These are phyloP conservation scores for Gossypium sturtianum DNA, from an alignment of 345 rosid species.

Conservation along the genomic window DNA sequence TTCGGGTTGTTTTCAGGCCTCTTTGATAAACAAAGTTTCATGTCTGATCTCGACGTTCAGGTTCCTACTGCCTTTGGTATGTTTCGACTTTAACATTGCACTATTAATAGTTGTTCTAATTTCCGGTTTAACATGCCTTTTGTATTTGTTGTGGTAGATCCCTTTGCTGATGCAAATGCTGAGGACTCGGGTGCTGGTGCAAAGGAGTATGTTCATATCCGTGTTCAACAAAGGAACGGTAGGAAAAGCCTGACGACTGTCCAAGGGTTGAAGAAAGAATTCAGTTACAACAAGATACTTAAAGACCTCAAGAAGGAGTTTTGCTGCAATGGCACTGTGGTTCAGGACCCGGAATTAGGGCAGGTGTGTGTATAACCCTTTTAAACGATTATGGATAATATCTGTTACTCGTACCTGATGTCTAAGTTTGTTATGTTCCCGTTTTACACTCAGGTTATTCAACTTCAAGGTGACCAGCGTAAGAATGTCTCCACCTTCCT, in stretches of 20 bases:
- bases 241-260: slow-evolving; percentile 82
- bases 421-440: not conserved
- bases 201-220: slow-evolving; percentile 71
- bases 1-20: not conserved
- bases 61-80: slow-evolving; percentile 68
- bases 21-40: slow-evolving; percentile 15
- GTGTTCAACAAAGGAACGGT: slow-evolving; percentile 76
- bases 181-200: slow-evolving; percentile 78
- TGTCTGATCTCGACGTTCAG: slow-evolving; percentile 76
- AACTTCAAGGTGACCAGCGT: slow-evolving; percentile 94
- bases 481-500: slow-evolving; percentile 92
- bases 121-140: not conserved
- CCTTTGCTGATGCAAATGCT: slow-evolving; percentile 78
- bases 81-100: not conserved
- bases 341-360: slow-evolving; percentile 86
- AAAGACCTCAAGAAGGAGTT: slow-evolving; percentile 91
- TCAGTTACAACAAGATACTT: slow-evolving; percentile 81
- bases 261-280: slow-evolving; percentile 85
- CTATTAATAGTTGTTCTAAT: no score
- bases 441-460: slow-evolving; percentile 54
- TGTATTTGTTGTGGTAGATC: slow-evolving; percentile 30
- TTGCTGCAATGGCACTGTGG: slow-evolving; percentile 96
- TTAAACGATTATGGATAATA: not conserved
- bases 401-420: not conserved
- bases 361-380: slow-evolving; percentile 36